Evolutionary conservation across 352 stramenopile species (phyloP).

Genomic region (Globisporangium perplexum): DNA sequence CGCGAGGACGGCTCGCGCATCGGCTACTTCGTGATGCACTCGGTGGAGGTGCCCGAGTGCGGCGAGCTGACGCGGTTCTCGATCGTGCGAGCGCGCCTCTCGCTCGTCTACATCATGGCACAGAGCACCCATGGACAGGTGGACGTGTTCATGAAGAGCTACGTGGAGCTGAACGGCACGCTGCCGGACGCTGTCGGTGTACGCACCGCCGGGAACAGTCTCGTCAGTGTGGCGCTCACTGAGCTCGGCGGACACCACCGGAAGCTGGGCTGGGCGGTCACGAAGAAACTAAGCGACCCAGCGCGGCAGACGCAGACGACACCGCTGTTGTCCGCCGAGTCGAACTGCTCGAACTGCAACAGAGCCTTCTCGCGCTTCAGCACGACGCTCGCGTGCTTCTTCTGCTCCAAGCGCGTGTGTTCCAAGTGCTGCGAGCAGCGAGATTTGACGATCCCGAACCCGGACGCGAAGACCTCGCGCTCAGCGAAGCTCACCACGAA

Average conservation of each 20-base stretch:
- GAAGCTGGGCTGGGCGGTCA: constrained; percentile 7
- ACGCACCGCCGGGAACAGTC: constrained; percentile 19
- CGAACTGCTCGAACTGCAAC: constrained; percentile 4
- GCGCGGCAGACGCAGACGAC: neutral
- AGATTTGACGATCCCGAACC: constrained; percentile 2
- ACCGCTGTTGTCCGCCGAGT: neutral
- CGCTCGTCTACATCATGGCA: constrained; percentile 38
- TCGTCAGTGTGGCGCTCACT: constrained; percentile 15
- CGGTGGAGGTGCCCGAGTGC: constrained; percentile 38
- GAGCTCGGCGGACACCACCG: neutral
- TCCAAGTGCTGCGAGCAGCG: constrained; percentile 11
- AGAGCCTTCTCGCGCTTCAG: constrained; percentile 5
- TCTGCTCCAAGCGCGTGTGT: constrained; percentile 6
- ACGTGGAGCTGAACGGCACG: constrained; percentile 33
- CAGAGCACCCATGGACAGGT: constrained; percentile 21
- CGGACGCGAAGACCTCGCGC: neutral
- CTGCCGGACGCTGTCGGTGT: constrained; percentile 34
- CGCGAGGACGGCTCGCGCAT: constrained; percentile 31
- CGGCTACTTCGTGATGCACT: constrained; percentile 62
- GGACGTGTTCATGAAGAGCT: constrained; percentile 42
- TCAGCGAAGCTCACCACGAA: constrained; percentile 1
- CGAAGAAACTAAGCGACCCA: neutral
- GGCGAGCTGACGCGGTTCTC: constrained; percentile 21
- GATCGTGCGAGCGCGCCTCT: constrained; percentile 32
- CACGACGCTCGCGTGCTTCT: constrained; percentile 1